Evolutionary conservation across 2,329 filamentous ascomycete genomes (phyloP).

Genomic region (Exophiala mesophila): DNA sequence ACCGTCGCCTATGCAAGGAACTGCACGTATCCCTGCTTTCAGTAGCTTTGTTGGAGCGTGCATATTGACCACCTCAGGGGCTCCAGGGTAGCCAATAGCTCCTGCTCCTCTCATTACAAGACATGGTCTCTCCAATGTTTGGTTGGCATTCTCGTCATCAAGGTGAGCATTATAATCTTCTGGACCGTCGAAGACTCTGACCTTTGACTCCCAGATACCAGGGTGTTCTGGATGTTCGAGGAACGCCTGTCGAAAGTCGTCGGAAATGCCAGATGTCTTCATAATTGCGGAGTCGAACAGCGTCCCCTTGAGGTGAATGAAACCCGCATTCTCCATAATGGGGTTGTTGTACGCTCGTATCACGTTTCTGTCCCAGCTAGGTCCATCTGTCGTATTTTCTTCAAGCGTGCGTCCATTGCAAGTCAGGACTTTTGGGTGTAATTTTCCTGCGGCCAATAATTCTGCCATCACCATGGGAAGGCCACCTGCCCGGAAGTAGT

Average conservation of each 20-base stretch:
- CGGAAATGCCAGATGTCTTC: conserved; percentile 49
- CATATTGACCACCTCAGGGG: conserved; percentile 52
- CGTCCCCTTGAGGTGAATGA: conserved; percentile 46
- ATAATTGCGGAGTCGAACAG: conserved; percentile 51
- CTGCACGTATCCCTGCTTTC: conserved; percentile 42
- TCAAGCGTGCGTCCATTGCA: conserved; percentile 45
- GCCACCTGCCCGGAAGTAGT: conserved; percentile 52
- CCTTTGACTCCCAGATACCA: conserved; percentile 45
- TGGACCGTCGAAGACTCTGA: conserved; percentile 49
- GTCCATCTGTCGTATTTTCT: conserved; percentile 41
- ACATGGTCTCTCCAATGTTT: conserved; percentile 37
- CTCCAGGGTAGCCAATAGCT: conserved; percentile 48
- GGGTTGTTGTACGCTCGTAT: conserved; percentile 45
- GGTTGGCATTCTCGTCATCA: conserved; percentile 39
- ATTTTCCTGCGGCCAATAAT: conserved; percentile 45
- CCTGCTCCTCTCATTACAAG: conserved; percentile 48
- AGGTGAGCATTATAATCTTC: conserved; percentile 46
- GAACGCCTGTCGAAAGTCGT: conserved; percentile 42
- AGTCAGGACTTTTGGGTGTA: conserved; percentile 43
- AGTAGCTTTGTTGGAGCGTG: conserved; percentile 44
- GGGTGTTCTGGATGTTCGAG: conserved; percentile 43
- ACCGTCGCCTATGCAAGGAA: conserved; percentile 52
- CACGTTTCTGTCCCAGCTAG: conserved; percentile 47
- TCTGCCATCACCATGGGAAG: conserved; percentile 52
- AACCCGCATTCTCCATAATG: conserved; percentile 48